Conservation (phyloP, 148 eudicot genomes). For the Chenopodium album region DNA sequence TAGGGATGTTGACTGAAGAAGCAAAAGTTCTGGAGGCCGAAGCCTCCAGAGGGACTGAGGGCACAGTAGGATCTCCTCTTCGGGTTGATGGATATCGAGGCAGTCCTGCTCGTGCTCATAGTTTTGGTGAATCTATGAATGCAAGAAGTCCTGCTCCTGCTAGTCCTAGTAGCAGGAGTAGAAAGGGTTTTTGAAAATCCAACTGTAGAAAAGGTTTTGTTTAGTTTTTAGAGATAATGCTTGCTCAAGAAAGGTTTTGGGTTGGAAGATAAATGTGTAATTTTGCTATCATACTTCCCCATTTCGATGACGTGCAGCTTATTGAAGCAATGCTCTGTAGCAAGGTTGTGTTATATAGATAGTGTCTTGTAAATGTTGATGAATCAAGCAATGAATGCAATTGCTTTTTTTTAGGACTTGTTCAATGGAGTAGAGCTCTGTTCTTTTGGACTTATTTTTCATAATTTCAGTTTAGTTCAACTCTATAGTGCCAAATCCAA, state of each 20-base stretch:
- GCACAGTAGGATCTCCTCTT: conserved; percentile 57
- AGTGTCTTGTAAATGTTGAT: conserved; percentile 29
- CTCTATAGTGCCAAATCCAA: too few species aligned
- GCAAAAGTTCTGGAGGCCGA: conserved; percentile 71
- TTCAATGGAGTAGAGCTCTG: neutral
- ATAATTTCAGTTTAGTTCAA: too few species aligned
- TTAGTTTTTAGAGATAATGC: neutral
- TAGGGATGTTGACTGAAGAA: conserved; percentile 66
- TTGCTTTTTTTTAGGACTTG: neutral
- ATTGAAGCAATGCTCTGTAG: conserved; percentile 1
- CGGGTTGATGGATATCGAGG: conserved; percentile 54
- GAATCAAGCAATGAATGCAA: conserved; percentile 25
- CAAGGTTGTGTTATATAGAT: conserved; percentile 21
- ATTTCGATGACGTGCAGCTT: conserved; percentile 11
- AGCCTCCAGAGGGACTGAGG: conserved; percentile 40
- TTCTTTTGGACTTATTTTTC: too few species aligned
- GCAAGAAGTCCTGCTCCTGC: conserved; percentile 43
- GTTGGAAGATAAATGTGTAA: neutral
- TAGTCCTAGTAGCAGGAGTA: conserved; percentile 52
- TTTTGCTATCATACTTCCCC: neutral
- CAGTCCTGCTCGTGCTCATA: conserved; percentile 52
- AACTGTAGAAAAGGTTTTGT: neutral
- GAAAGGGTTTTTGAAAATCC: conserved; percentile 35
- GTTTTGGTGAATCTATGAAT: conserved; percentile 36
- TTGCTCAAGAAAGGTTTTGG: neutral